Conservation (phyloP, 441 rosid genomes). For the Aquilaria agallochum region DNA sequence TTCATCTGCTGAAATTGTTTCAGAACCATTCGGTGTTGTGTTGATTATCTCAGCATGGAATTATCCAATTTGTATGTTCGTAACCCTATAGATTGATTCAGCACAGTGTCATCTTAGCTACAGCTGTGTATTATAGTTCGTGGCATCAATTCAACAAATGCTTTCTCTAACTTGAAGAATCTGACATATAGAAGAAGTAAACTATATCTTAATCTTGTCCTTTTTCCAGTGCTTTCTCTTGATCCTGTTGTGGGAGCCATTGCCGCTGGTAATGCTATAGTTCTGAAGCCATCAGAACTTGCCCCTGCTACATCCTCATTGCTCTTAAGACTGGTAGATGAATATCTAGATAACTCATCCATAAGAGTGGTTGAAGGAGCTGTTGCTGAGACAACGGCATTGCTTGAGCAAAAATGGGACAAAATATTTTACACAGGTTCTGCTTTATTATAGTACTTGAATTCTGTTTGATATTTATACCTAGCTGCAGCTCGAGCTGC, state of each 20-base stretch:
- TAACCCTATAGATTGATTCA: conserved; percentile 2
- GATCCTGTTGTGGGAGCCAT: conserved; percentile 81
- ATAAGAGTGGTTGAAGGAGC: conserved; percentile 70
- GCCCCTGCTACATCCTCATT: conserved; percentile 62
- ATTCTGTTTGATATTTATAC: background rate
- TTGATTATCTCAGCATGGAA: conserved; percentile 80
- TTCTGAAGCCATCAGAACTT: conserved; percentile 74
- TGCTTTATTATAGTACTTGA: background rate
- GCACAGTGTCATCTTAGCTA: background rate
- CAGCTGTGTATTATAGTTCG: too few relatives aligned
- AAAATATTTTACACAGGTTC: conserved; percentile 79
- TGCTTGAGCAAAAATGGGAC: conserved; percentile 83
- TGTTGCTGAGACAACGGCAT: conserved; percentile 54
- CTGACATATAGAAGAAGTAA: background rate
- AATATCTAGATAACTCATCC: conserved; percentile 55
- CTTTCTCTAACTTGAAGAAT: too few relatives aligned
- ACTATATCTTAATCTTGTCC: conserved; percentile 6
- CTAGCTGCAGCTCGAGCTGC: too few relatives aligned
- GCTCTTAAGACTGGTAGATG: conserved; percentile 43
- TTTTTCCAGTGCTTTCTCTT: conserved; percentile 53
- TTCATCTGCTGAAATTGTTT: conserved; percentile 67
- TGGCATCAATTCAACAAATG: background rate
- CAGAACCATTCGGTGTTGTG: conserved; percentile 77
- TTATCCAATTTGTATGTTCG: conserved; percentile 54
- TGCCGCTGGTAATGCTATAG: conserved; percentile 71